phyloP scores from a whole-genome alignment of 169 alveolate species.

The Cryptosporidium viatorum region DNA sequence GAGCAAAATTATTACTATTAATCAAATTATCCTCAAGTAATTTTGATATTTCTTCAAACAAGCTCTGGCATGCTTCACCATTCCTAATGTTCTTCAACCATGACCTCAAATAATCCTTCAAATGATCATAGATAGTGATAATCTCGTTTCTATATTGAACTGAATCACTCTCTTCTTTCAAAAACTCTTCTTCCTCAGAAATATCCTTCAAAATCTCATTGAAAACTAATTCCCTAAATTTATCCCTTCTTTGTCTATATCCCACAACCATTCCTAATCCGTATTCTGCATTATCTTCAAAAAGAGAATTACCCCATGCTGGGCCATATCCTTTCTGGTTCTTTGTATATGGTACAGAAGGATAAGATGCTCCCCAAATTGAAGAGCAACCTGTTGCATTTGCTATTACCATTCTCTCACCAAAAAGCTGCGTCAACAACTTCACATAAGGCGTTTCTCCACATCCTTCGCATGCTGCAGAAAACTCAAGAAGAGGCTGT shows the following conservation, averaged over 20 bases:
- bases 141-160: background rate
- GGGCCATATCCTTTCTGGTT: conserved; percentile 81
- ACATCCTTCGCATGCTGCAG: conserved; percentile 85
- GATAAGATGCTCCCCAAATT: conserved; percentile 83
- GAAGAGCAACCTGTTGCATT: conserved; percentile 84
- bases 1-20: conserved; percentile 19
- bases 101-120: conserved; percentile 63
- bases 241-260: conserved; percentile 53
- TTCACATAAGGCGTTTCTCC: conserved; percentile 84
- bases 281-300: conserved; percentile 84
- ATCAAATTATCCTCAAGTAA: conserved; percentile 63
- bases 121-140: background rate
- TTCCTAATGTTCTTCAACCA: conserved; percentile 72
- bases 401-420: conserved; percentile 81
- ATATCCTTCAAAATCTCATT: conserved; percentile 15
- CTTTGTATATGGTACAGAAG: conserved; percentile 78
- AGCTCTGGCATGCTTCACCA: conserved; percentile 67
- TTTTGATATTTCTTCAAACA: conserved; percentile 57
- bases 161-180: background rate
- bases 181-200: background rate
- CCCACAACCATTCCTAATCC: conserved; percentile 81
- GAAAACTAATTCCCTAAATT: conserved; percentile 37
- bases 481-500: conserved; percentile 81
- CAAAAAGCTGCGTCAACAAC: conserved; percentile 81
- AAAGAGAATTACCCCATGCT: conserved; percentile 83